Base-by-base conservation (phyloP, 768 basidiomycete species). In the Scleroderma bovista region DNA sequence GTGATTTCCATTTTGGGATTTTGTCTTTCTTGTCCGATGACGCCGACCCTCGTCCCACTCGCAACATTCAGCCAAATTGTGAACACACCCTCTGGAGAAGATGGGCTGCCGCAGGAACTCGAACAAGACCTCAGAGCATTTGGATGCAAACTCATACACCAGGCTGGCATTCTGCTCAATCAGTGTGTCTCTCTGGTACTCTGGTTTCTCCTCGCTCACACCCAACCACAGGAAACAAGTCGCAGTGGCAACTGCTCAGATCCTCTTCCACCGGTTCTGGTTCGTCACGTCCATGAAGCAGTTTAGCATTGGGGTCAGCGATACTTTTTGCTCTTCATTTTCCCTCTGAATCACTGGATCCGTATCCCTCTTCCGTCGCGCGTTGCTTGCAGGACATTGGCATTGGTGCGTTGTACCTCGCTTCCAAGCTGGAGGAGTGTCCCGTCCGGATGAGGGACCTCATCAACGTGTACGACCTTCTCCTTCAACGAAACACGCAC, bases 211-310 rank as follows among this genome's bases (percentile, higher is more conserved):
- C 7, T 34, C 29, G n/a, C n/a, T 54, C 43, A 42, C 22, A 50
- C 4, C 9, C 38, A 16, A 20, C 15, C 45, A 32, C 66, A 90
- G 88, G 69, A 96, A 97, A 56, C 96, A 99, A 65, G 94, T 96
- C 24, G 94, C 94, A 13, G 88, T 97, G 47, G 93, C 96, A 6
- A 91, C 94, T 1, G 96, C 96, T 0, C 94, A 97, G 64, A 91
- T 98, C 29, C 72, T 99, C 2, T 95, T 94, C 64, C 96, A 99
- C 55, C 76, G 95, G 31, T 99, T 99, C 74, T 98, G 88, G 88
- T 98, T 81, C 69, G 89, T 95, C 16, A 85, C 86, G 4, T 95
- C 93, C 8, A 83, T 99, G 84, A 88, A 88, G 64, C 89, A 93
- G 48, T 99, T 93, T 68, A 86, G 93, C 20, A 85, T 97, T 51